Base-by-base conservation (phyloP, 371 early-diverging fungal species). In the Rhizomucor miehei region DNA sequence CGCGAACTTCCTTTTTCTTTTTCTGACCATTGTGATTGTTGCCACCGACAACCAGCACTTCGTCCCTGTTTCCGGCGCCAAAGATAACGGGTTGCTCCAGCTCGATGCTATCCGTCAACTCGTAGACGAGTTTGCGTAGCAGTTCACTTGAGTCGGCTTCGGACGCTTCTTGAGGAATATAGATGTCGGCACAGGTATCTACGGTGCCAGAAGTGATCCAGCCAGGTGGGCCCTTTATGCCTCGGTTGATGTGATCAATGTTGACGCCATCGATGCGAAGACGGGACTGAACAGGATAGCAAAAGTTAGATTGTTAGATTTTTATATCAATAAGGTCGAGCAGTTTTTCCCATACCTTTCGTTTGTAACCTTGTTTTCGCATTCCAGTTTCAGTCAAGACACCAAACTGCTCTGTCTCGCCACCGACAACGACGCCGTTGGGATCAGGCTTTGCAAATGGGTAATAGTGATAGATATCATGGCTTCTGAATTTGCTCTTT, bases 171-270 rank as follows among this genome's bases (percentile, higher is more conserved):
- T 75, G 61, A 1, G 92, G 92, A 41, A 90, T 85, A 53, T 73
- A 77, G 44, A 91, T 79, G 48, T 87, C 81, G 12, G 90, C 87
- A 10, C 81, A 79, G 2, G 97, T 73, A 62, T 96, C 95, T 0
- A 98, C 82, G 9, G 81, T 88, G 11, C 96, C 97, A 1, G 88
- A 80, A 6, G 89, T 92, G 54, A 98, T 90, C 98, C 98, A 98
- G 4, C 91, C 90, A 35, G 95, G 86, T 0, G 98, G 97, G 0
- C 96, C 97, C 21, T 82, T 81, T 4, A 89, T 82, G 12, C 94
- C 93, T 21, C 82, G 75, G 69, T 93, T 93, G 39, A 98, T 68
- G 68, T 94, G 96, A 56, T 91, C 92, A 29, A 97, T 93, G 51
- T 89, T 92, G 20, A 98, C 82, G 41, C 89, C 89, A 69, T 94